These are phyloP conservation scores for Emmonsia crescens DNA, from an alignment of 2,329 filamentous ascomycete species.

Conservation along the genomic window DNA sequence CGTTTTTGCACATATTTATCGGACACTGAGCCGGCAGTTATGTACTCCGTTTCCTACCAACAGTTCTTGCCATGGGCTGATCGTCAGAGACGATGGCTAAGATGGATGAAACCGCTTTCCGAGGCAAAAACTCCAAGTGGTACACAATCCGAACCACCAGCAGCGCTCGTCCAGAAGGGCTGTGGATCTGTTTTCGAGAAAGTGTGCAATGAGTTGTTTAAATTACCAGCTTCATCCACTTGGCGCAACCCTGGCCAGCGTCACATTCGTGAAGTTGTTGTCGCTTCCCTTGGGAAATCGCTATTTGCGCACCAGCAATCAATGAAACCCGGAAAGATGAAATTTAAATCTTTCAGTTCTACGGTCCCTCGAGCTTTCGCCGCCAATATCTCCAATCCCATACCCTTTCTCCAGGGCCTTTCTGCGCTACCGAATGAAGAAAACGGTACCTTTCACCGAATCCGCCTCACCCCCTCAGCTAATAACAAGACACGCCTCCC, in stretches of 20 bases:
- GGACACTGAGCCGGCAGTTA: conserved; percentile 18
- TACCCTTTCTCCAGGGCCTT: conserved; percentile 23
- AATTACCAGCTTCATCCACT: background rate
- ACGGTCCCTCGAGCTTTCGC: conserved; percentile 24
- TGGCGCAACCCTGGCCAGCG: background rate
- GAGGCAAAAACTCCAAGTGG: conserved; percentile 12
- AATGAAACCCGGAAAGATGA: conserved; percentile 16
- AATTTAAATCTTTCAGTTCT: conserved; percentile 23
- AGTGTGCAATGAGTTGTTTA: conserved; percentile 10
- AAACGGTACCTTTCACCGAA: conserved; percentile 16
- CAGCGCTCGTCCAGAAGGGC: conserved; percentile 7
- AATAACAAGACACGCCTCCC: conserved; percentile 19
- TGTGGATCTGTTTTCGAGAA: conserved; percentile 2
- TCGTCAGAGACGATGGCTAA: conserved; percentile 26
- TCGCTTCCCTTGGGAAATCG: conserved; percentile 29
- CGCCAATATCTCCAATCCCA: conserved; percentile 24
- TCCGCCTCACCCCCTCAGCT: conserved; percentile 26
- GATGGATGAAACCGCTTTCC: conserved; percentile 25
- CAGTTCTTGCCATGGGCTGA: conserved; percentile 22
- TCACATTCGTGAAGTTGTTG: conserved; percentile 24
- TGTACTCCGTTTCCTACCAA: conserved; percentile 18
- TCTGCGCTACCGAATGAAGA: conserved; percentile 11
- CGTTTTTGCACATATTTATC: conserved; percentile 28
- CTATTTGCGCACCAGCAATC: conserved; percentile 24
- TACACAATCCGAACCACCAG: conserved; percentile 7